These are phyloP conservation scores for Beta corolliflora DNA, from an alignment of 179 eudicot species.

Conservation along the genomic window DNA sequence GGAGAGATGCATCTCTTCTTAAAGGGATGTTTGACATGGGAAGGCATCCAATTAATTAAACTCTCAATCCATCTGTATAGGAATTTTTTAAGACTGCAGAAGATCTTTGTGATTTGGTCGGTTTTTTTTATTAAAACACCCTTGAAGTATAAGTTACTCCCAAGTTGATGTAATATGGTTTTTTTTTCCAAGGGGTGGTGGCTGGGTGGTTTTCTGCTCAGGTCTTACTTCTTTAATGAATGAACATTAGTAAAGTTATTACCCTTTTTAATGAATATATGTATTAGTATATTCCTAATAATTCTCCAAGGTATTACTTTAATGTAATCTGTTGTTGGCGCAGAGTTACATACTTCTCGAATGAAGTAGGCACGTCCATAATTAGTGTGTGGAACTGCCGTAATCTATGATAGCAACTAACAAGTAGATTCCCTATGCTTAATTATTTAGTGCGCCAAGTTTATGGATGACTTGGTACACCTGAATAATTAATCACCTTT, in stretches of 20 bases:
- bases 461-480: conserved; percentile 4
- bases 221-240: conserved; percentile 9
- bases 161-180: conserved; percentile 20
- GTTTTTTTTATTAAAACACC: conserved; percentile 23
- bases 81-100: conserved; percentile 23
- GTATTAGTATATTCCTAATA: not conserved
- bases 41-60: conserved; percentile 23
- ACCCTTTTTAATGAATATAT: not conserved
- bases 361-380: conserved; percentile 14
- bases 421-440: conserved; percentile 20
- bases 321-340: not conserved
- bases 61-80: conserved; percentile 21
- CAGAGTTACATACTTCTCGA: not conserved
- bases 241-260: conserved; percentile 17
- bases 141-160: conserved; percentile 24
- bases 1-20: conserved; percentile 27
- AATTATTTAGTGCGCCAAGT: not conserved
- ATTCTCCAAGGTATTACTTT: conserved; percentile 6
- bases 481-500: not conserved
- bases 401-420: conserved; percentile 10
- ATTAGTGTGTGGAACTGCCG: conserved; percentile 8
- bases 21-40: conserved; percentile 27
- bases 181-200: conserved; percentile 19
- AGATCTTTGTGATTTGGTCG: conserved; percentile 41
- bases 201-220: conserved; percentile 28